Evolutionary conservation across 1,139 yeast species (phyloP).

Genomic region (Pichia sp.): DNA sequence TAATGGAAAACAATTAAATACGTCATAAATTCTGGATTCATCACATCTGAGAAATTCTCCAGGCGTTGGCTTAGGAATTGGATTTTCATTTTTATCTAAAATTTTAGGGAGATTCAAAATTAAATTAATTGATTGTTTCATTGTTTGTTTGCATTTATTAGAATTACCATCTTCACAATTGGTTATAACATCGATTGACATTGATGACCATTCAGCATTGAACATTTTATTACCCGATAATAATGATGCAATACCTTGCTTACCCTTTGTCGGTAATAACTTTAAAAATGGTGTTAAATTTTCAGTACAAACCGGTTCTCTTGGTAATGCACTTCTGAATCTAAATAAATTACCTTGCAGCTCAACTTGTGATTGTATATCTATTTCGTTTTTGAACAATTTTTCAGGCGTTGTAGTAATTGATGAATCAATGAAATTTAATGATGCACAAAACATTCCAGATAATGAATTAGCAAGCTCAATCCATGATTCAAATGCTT

Average conservation of each 20-base stretch:
- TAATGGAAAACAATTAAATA: constrained; percentile 73
- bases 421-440: constrained; percentile 77
- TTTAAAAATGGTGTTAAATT: constrained; percentile 91
- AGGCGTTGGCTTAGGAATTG: constrained; percentile 75
- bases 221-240: constrained; percentile 94
- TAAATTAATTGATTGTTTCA: constrained; percentile 68
- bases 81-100: constrained; percentile 52
- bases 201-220: constrained; percentile 90
- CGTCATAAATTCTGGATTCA: constrained; percentile 45
- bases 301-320: constrained; percentile 96
- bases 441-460: constrained; percentile 92
- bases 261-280: constrained; percentile 86
- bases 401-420: constrained; percentile 68
- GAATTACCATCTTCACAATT: constrained; percentile 34
- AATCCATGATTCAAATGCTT: constrained; percentile 64
- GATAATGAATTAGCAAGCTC: constrained; percentile 69
- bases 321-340: constrained; percentile 81
- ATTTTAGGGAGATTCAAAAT: constrained; percentile 70
- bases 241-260: constrained; percentile 79
- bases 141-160: constrained; percentile 41
- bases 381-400: constrained; percentile 34
- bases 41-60: constrained; percentile 72
- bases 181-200: constrained; percentile 79
- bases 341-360: constrained; percentile 41
- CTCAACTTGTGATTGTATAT: constrained; percentile 23